Conservation (phyloP, 1,284 basidiomycete species). For the Marasmius sp. region DNA sequence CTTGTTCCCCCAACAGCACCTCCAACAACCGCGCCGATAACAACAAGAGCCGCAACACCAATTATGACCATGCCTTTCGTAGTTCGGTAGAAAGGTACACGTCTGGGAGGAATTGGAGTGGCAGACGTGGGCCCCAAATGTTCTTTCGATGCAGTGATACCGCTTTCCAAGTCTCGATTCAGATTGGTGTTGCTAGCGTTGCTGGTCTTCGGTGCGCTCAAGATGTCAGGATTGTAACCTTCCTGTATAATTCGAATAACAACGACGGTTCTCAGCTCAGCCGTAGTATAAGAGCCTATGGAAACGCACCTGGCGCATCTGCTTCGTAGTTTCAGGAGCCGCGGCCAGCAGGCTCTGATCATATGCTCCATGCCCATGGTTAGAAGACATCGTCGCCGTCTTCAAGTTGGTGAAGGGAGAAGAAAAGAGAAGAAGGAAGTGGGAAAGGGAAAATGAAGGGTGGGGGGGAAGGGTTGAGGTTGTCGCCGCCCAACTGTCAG, state of each 20-base stretch:
- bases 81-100: conserved; percentile 13
- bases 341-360: not conserved
- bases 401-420: not conserved
- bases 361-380: not conserved
- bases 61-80: conserved; percentile 20
- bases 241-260: not conserved
- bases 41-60: conserved; percentile 20
- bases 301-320: not conserved
- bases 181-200: not conserved
- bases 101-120: not conserved
- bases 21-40: conserved; percentile 25
- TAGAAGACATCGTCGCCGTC: not conserved
- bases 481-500: not conserved
- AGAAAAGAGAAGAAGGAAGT: not conserved
- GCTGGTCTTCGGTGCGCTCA: not conserved
- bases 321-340: not conserved
- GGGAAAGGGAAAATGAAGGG: not conserved
- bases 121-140: not conserved
- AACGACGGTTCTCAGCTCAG: not conserved
- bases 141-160: not conserved
- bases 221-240: conserved; percentile 8
- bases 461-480: not conserved
- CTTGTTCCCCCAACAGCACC: conserved; percentile 26
- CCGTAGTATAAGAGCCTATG: not conserved
- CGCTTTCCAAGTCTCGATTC: not conserved